Evolutionary conservation across 1,284 basidiomycete genomes (phyloP).

Genomic region (Leccinum pachyderme): DNA sequence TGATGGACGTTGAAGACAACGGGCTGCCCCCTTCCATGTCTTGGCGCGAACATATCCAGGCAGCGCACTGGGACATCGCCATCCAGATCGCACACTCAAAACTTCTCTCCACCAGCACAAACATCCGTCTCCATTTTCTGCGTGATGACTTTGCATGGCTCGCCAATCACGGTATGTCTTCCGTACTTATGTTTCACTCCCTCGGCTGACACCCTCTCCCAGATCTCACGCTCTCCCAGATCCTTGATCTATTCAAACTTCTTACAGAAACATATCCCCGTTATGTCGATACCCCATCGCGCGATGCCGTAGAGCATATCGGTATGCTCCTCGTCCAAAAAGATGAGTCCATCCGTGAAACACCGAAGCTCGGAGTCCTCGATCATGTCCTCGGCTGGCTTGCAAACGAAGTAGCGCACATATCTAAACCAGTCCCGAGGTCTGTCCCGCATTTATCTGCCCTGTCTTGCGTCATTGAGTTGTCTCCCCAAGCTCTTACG

Average conservation of each 20-base stretch:
- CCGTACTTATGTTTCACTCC: not conserved
- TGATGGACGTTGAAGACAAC: constrained; percentile 12
- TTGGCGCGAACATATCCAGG: constrained; percentile 46
- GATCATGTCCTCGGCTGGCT: constrained; percentile 75
- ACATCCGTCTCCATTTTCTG: constrained; percentile 55
- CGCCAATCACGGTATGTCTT: constrained; percentile 54
- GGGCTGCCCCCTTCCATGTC: not conserved
- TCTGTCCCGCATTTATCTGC: constrained; percentile 30
- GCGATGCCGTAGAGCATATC: constrained; percentile 66
- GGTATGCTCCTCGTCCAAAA: constrained; percentile 59
- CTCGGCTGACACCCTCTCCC: constrained; percentile 6
- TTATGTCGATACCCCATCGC: constrained; percentile 71
- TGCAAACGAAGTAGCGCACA: constrained; percentile 56
- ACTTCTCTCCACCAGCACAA: constrained; percentile 54
- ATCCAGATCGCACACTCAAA: constrained; percentile 50
- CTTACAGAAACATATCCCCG: constrained; percentile 74
- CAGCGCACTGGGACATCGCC: constrained; percentile 51
- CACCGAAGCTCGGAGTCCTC: constrained; percentile 52
- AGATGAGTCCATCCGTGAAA: constrained; percentile 45
- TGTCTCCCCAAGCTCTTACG: constrained; percentile 50
- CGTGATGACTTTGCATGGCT: constrained; percentile 59
- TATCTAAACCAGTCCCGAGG: constrained; percentile 53
- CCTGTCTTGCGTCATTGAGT: constrained; percentile 8
- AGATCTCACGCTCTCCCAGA: constrained; percentile 68
- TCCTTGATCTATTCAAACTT: constrained; percentile 69